phyloP scores from a whole-genome alignment of 352 stramenopile genomes.

The Phytopythium kandeliae region DNA sequence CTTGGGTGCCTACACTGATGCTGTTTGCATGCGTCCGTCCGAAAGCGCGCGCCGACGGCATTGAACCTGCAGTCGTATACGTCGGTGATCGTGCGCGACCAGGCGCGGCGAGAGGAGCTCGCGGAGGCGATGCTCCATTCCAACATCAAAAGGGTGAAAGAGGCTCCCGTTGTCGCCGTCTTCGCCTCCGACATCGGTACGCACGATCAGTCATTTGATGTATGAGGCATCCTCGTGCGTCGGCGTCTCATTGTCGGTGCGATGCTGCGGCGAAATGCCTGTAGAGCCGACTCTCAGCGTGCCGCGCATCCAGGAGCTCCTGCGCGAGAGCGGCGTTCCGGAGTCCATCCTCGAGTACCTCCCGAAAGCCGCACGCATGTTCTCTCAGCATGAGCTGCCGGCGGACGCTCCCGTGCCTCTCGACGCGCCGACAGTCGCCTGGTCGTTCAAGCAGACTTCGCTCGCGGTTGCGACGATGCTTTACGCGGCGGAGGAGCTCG shows the following conservation, averaged over 20 bases:
- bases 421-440: conserved; percentile 50
- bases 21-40: background rate
- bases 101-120: conserved; percentile 61
- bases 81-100: conserved; percentile 68
- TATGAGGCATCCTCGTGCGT: background rate
- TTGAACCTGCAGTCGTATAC: conserved; percentile 84
- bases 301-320: conserved; percentile 59
- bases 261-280: too few relatives aligned
- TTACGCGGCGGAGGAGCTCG: conserved; percentile 49
- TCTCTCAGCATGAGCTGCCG: too few relatives aligned
- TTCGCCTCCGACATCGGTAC: conserved; percentile 72
- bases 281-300: conserved; percentile 70
- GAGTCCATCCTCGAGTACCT: too few relatives aligned
- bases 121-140: conserved; percentile 70
- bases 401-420: conserved; percentile 33
- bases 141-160: conserved; percentile 67
- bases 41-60: conserved; percentile 56
- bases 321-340: conserved; percentile 28
- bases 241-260: too few relatives aligned
- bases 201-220: background rate
- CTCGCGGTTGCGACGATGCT: conserved; percentile 60
- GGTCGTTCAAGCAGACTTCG: conserved; percentile 69
- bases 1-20: too few relatives aligned
- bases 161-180: conserved; percentile 72
- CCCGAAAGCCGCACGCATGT: too few relatives aligned